phyloP scores from a whole-genome alignment of 2,329 filamentous ascomycete species.

The Cladosporium sp. region DNA sequence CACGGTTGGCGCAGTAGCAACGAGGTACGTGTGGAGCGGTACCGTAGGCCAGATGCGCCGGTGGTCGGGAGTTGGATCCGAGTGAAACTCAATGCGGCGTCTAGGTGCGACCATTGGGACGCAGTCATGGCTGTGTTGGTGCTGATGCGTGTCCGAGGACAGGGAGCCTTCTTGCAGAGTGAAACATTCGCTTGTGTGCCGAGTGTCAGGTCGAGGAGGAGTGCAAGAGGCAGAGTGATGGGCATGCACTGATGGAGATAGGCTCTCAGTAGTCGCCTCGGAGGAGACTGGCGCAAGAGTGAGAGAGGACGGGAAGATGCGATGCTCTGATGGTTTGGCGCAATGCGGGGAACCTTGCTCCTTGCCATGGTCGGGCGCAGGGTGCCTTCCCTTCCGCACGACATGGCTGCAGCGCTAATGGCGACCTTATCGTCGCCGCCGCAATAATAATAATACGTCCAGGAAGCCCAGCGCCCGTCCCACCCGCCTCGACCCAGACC shows the following conservation, averaged over 20 bases:
- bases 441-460: not conserved
- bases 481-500: not conserved
- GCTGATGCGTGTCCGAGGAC: not conserved
- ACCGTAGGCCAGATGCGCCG: slow-evolving; percentile 9
- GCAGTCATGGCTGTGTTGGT: not conserved
- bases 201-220: not conserved
- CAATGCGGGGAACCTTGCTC: not conserved
- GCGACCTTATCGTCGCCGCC: slow-evolving; percentile 5
- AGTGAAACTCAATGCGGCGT: slow-evolving; percentile 10
- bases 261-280: not conserved
- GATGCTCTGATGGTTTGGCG: not conserved
- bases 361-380: not conserved
- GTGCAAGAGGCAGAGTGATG: not conserved
- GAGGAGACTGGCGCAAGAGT: not conserved
- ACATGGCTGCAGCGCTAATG: slow-evolving; percentile 3
- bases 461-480: not conserved
- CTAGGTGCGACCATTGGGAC: slow-evolving; percentile 9
- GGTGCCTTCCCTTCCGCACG: not conserved
- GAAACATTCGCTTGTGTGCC: not conserved
- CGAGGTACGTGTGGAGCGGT: not conserved
- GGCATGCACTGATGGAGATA: not conserved
- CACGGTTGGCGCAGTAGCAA: slow-evolving; percentile 1
- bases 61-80: slow-evolving; percentile 10
- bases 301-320: not conserved
- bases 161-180: not conserved